These are phyloP conservation scores for Elongisporangium undulatum DNA, from an alignment of 352 stramenopile species.

Conservation along the genomic window DNA sequence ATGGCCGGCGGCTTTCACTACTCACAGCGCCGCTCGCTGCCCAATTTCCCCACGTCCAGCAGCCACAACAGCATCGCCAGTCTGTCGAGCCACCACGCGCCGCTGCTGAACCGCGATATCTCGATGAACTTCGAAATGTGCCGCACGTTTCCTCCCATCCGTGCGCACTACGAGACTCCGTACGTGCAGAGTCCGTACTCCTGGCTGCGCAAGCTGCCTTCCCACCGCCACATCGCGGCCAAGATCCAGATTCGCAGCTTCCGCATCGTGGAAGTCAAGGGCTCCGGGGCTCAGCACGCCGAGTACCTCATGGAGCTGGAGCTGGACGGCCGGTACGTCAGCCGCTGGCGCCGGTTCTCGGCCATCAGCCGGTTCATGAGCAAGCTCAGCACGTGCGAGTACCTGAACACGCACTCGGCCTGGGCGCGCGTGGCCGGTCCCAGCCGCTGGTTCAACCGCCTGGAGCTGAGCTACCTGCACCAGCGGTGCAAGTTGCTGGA, in stretches of 20 bases:
- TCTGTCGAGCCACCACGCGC: conserved; percentile 17
- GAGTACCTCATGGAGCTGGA: conserved; percentile 81
- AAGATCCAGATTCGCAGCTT: conserved; percentile 84
- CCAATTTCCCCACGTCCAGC: conserved; percentile 21
- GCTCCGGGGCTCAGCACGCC: conserved; percentile 51
- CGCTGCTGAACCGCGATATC: conserved; percentile 54
- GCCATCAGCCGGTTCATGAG: conserved; percentile 62
- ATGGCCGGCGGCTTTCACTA: conserved; percentile 24
- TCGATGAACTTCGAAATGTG: conserved; percentile 69
- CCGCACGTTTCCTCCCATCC: conserved; percentile 59
- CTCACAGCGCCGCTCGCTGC: conserved; percentile 25
- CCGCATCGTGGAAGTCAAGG: conserved; percentile 60
- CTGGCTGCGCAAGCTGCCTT: conserved; percentile 61
- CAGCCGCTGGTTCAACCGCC: conserved; percentile 79
- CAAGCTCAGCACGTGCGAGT: conserved; percentile 49
- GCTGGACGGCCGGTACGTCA: conserved; percentile 71
- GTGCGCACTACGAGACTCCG: conserved; percentile 45
- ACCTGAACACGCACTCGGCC: conserved; percentile 39
- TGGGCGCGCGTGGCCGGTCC: conserved; percentile 54
- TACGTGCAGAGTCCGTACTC: conserved; percentile 58
- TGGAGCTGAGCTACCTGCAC: conserved; percentile 82
- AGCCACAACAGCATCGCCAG: conserved; percentile 5
- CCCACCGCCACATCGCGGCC: conserved; percentile 68
- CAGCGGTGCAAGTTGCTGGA: conserved; percentile 73
- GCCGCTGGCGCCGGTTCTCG: conserved; percentile 71